Base-by-base conservation (phyloP, 257 asterid species). In the Datura wrightii region DNA sequence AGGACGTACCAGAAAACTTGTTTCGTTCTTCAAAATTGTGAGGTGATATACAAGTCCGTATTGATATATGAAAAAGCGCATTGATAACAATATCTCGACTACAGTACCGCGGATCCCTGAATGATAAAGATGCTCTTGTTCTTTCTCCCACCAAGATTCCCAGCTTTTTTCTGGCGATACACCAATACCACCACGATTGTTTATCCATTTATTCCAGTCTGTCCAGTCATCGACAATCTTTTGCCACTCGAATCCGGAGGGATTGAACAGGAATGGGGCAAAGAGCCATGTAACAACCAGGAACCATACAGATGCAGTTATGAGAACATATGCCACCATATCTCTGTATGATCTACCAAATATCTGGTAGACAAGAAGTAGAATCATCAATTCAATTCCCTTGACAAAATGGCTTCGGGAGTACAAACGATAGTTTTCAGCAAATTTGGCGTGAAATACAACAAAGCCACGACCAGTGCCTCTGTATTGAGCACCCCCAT, bases 111-210 rank as follows among this genome's bases (percentile, higher is more conserved):
- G 96, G 31, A 67, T 85, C 83, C 99, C 98, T 14, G 99, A 89
- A 87, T 92, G 84, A 69, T 58, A 84, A 86, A 96, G 93, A 92
- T 96, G 99, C 88, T 89, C 93, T 37, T 90, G 97, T 80, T 96
- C 97, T 50, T 89, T 92, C 90, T 93, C 99, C 99, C 99, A 96
- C 99, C 98, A 96, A 84, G 99, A 96, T 88, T 96, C 97, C 99
- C 99, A 96, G 85, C 99, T 96, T 88, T 92, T 96, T 36, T 92
- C 93, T 1, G 98, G 94, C 50, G 96, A 88, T 80, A 96, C 99
- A 15, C 99, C 99, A 70, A 96, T 94, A 48, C 99, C 98, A 70
- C 99, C 99, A 3, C 88, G 94, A 87, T 91, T 96, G 87, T 88
- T 83, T 92, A 96, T 96, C 99, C 99, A 96, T 79, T 94, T 96